Evolutionary conservation across 108 stramenopile species (phyloP), one percentile per base, ranked within the genome.

Genomic region (Fistulifera pelliculosa): DNA sequence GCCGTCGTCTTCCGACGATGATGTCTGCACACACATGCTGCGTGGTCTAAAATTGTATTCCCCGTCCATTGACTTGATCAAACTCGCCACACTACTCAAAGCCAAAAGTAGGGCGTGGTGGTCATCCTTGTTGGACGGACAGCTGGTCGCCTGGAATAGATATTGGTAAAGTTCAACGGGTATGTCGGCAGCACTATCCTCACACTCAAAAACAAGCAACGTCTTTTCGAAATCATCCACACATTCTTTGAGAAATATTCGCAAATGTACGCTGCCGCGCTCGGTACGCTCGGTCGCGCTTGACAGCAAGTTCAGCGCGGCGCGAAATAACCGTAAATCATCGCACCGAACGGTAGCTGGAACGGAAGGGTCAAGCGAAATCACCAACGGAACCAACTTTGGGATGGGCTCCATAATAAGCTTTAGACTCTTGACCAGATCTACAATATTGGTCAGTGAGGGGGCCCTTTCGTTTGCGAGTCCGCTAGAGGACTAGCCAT

Each of bases 221-320:
- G 45, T 44, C 55, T 58, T 49, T 2, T 38, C 53, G 11, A 42
- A 15, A 21, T 65, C 19, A 13, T 10, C 15, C 27, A 16, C 38
- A 15, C 27, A 56, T 8, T 44, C 48, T 38, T 52, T 42, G n/a
- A 47, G 42, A 31, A 52, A 54, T 47, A 83, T 76, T 25, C 64
- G 70, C 28, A 83, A 64, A 38, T 66, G 71, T 26, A 85, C 72
- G 5, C 61, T 66, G 3, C 90, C 90, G 13, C 49, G 58, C 49
- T 56, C 15, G 1, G 91, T 87, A 14, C 73, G 63, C 41, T 74
- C 77, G 43, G 65, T 71, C 12, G 87, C 87, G 52, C 83, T 93
- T 1, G 84, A 77, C 25, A 93, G 49, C 49, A 69, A 83, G 64
- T 93, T 88, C 25, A 86, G 31, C 21, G 83, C 69, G 14, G 70